Evolutionary conservation across 371 early-diverging fungal species (phyloP).

Genomic region (Thermomucor indicae-seudaticae): DNA sequence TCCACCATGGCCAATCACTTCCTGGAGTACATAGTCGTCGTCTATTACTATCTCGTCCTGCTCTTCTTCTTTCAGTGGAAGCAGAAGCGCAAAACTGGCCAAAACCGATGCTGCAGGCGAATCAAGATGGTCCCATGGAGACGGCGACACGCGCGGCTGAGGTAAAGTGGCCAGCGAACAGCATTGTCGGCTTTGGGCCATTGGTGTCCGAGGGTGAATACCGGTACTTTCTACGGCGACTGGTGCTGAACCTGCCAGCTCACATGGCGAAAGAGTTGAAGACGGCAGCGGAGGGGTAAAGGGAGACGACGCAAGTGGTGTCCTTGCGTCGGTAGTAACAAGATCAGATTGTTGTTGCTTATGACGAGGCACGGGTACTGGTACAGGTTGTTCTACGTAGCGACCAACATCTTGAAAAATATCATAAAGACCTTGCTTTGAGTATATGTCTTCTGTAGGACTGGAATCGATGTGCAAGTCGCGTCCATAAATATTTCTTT

Average conservation of each 20-base stretch:
- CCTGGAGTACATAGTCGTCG: slow-evolving; percentile 58
- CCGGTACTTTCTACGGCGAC: not conserved
- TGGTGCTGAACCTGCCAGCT: not conserved
- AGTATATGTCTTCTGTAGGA: not conserved
- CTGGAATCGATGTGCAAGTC: slow-evolving; percentile 5
- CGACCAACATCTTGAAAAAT: not conserved
- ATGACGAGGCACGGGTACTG: not conserved
- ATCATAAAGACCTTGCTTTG: not conserved
- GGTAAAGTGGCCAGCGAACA: not conserved
- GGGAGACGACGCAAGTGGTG: not conserved
- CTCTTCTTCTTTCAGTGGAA: not conserved
- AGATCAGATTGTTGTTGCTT: not conserved
- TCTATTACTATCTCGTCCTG: slow-evolving; percentile 28
- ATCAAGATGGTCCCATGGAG: slow-evolving; percentile 38
- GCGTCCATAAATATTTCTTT: no score
- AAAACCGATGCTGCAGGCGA: slow-evolving; percentile 62
- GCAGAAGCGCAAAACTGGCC: slow-evolving; percentile 40
- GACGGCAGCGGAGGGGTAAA: not conserved
- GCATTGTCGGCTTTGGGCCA: not conserved
- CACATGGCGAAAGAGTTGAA: not conserved
- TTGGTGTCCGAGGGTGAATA: not conserved
- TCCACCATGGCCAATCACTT: slow-evolving; percentile 65
- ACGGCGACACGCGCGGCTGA: slow-evolving; percentile 1
- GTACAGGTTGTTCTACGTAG: not conserved
- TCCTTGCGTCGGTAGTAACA: not conserved